Evolutionary conservation across 2,329 filamentous ascomycete species (phyloP).

Genomic region (Alternaria sp.): DNA sequence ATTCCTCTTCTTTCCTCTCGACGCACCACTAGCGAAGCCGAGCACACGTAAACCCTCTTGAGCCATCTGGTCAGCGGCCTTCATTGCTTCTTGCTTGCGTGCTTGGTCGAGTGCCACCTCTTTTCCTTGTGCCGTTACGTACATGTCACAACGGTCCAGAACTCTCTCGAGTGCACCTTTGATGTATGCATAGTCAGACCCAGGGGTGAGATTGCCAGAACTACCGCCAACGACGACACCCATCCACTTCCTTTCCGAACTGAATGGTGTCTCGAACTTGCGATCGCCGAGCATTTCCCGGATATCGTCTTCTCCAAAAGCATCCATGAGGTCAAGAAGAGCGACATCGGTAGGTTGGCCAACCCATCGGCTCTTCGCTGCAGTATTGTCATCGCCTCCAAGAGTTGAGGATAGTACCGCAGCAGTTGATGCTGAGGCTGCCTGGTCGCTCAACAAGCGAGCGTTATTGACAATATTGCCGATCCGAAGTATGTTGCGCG

Average conservation of each 20-base stretch:
- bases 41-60: slow-evolving; percentile 88
- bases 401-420: slow-evolving; percentile 88
- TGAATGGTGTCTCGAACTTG: slow-evolving; percentile 89
- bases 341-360: slow-evolving; percentile 97
- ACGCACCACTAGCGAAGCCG: slow-evolving; percentile 87
- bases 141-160: slow-evolving; percentile 87
- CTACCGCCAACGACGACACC: slow-evolving; percentile 77
- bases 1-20: slow-evolving; percentile 41
- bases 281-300: slow-evolving; percentile 85
- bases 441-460: slow-evolving; percentile 76
- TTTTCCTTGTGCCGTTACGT: slow-evolving; percentile 83
- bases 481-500: slow-evolving; percentile 83
- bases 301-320: slow-evolving; percentile 90
- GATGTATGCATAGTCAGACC: slow-evolving; percentile 88
- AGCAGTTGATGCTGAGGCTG: slow-evolving; percentile 75
- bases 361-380: slow-evolving; percentile 86
- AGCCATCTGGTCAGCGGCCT: slow-evolving; percentile 87
- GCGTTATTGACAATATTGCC: slow-evolving; percentile 98
- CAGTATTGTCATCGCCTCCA: slow-evolving; percentile 64
- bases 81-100: slow-evolving; percentile 75
- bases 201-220: slow-evolving; percentile 60
- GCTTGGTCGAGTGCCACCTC: slow-evolving; percentile 85
- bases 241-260: slow-evolving; percentile 99
- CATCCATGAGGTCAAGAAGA: slow-evolving; percentile 92
- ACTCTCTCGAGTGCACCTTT: slow-evolving; percentile 94